Base-by-base conservation (phyloP, 148 eudicot genomes). In the Amaranthus palmeri region DNA sequence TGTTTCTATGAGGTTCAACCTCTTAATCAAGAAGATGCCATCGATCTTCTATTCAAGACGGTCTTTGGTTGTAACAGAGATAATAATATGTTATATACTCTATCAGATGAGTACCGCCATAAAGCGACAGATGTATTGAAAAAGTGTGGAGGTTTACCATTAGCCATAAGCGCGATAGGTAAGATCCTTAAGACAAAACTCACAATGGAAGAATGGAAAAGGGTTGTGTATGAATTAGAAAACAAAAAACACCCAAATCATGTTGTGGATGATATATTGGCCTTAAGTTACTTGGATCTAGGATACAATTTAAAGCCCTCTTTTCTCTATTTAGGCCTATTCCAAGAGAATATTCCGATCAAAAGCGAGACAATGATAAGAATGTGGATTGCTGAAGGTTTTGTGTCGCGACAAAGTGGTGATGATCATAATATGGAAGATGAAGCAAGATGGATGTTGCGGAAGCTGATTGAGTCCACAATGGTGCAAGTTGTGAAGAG, bases 381-480 rank as follows among this genome's bases (percentile, higher is more conserved):
- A 12, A 54, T 56, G 64, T 70, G 80, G 80, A 67, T 72, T 41
- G 80, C 80, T 7, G 80, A 78, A 69, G 83, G 83, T 6, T 76
- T 80, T 36, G 61, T 75, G 13, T 41, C 10, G 41, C 5, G 40
- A 12, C n/a, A 3, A n/a, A 46, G 4, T 10, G 36, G 48, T 0
- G 57, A 18, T 0, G 68, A 65, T 25, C 50, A 49, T 4, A 68
- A 79, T 40, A 4, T 81, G 10, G 80, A 81, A 46, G 83, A 55
- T 3, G 72, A 61, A 5, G 83, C 56, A 17, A 50, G 63, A 58
- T 54, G 46, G 46, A 18, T 15, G 41, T 17, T 81, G n/a, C 66
- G 76, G 9, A 79, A 72, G 59, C 65, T 80, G 51, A 13, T 80
- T 54, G 46, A 77, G 12, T 71, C 63, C 14, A 68, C 61, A 61